phyloP scores from a whole-genome alignment of 768 basidiomycete species.

The Kwoniella bestiolae region DNA sequence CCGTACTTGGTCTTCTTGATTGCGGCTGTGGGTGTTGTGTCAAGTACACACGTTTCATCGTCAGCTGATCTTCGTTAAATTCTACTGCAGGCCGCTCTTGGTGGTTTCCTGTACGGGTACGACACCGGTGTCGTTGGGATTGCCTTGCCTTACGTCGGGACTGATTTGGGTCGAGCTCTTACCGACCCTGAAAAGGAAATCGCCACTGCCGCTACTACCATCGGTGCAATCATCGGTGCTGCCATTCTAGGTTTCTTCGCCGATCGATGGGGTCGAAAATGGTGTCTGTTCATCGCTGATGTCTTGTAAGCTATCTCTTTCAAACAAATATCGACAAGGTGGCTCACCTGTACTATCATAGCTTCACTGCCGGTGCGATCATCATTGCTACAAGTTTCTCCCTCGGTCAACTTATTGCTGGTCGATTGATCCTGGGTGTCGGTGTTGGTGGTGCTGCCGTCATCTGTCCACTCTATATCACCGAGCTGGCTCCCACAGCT shows the following conservation, averaged over 20 bases:
- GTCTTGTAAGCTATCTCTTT: conserved; percentile 7
- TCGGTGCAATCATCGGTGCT: conserved; percentile 31
- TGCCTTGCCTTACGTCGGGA: conserved; percentile 21
- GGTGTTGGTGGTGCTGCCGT: conserved; percentile 33
- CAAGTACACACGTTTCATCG: neutral
- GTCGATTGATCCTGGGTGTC: conserved; percentile 31
- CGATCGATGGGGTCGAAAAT: conserved; percentile 24
- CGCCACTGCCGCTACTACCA: conserved; percentile 27
- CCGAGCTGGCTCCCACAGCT: conserved; percentile 31
- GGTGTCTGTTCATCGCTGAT: conserved; percentile 24
- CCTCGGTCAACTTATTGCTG: conserved; percentile 29
- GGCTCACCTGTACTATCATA: neutral
- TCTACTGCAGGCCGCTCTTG: conserved; percentile 20
- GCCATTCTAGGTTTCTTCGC: conserved; percentile 16
- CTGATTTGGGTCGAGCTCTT: conserved; percentile 14
- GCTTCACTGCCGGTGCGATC: conserved; percentile 14
- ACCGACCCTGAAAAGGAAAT: conserved; percentile 23
- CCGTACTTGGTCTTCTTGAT: conserved; percentile 20
- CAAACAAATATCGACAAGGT: neutral
- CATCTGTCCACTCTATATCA: conserved; percentile 28
- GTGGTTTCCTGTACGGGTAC: conserved; percentile 28
- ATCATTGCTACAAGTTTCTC: conserved; percentile 31
- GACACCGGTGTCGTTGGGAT: conserved; percentile 21
- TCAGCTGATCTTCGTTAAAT: neutral
- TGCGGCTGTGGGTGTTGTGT: conserved; percentile 1